A percentile compares a stretch with the other conserved stretches of the same genome.
Conservation (phyloP, 225 moss, liverwort and hornwort species). For the Thuidium tamariscinum region DNA sequence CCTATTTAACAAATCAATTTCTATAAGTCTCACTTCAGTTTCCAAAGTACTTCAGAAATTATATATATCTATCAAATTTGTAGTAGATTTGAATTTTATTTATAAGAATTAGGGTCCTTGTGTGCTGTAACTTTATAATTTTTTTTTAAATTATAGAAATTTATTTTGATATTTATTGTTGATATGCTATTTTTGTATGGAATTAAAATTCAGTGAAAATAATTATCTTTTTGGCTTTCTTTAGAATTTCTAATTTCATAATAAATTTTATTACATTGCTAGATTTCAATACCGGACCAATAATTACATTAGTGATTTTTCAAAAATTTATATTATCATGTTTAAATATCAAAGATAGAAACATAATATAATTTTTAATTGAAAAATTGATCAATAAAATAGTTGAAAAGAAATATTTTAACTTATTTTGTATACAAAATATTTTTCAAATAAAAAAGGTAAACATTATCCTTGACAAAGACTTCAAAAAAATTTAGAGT, state of each 20-base stretch:
- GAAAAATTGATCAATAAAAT: too few species aligned
- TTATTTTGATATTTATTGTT: too few species aligned
- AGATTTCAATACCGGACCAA: neutral
- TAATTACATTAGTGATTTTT: neutral
- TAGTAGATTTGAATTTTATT: too few species aligned
- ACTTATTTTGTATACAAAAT: neutral
- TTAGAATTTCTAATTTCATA: neutral
- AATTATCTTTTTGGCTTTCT: rapidly evolving
- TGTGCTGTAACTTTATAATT: rapidly evolving
- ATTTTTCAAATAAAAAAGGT: neutral
- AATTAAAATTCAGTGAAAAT: too few species aligned
- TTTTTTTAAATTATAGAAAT: rapidly evolving
- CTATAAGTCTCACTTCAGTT: neutral
- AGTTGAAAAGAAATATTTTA: too few species aligned
- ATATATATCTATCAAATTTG: neutral
- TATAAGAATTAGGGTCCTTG: rapidly evolving
- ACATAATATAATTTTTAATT: neutral
- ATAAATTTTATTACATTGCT: neutral
- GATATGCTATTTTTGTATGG: rapidly evolving
- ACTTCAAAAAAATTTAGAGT: too few species aligned
- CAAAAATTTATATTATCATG: too few species aligned
- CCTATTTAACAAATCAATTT: neutral
- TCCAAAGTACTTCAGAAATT: rapidly evolving
- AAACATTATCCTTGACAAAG: too few species aligned
- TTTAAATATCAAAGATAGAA: neutral